Conservation (phyloP, 805 yeast species). For the Candida loeiensis region DNA sequence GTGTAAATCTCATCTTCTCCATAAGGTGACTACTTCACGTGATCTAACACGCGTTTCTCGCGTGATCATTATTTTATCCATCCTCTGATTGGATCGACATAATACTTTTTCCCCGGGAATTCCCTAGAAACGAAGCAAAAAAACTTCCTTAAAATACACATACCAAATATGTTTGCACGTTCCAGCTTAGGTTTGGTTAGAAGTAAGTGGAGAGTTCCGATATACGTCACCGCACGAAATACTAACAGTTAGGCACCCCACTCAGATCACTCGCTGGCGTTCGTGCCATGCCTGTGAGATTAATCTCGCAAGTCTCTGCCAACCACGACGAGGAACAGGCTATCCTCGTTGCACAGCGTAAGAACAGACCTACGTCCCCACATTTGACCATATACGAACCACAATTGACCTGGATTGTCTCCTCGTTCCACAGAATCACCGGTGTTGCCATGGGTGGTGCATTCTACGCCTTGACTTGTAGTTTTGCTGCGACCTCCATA, state of each 20-base stretch:
- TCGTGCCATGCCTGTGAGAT: constrained; percentile 15
- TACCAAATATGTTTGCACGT: constrained; percentile 29
- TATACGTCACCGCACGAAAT: too few relatives aligned
- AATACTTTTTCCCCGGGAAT: constrained; percentile 8
- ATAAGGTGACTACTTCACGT: too few relatives aligned
- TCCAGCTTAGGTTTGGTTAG: constrained; percentile 29
- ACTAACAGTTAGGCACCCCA: not conserved
- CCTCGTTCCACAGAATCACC: constrained; percentile 80
- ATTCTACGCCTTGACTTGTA: constrained; percentile 72
- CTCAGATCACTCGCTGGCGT: constrained; percentile 3
- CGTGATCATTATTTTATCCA: constrained; percentile 10
- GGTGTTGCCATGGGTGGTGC: constrained; percentile 80
- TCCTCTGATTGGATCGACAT: constrained; percentile 10
- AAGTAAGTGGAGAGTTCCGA: constrained; percentile 17
- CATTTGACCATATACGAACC: constrained; percentile 88
- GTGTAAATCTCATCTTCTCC: too few relatives aligned
- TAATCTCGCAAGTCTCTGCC: constrained; percentile 39
- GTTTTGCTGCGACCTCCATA: constrained; percentile 68
- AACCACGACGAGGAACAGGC: constrained; percentile 62
- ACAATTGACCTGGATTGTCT: constrained; percentile 79
- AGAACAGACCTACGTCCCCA: constrained; percentile 86
- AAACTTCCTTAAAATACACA: constrained; percentile 3
- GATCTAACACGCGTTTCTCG: not conserved
- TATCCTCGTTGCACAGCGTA: constrained; percentile 76
- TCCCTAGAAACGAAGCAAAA: constrained; percentile 6